Conservation (phyloP, 1,284 basidiomycete genomes). For the Sanghuangporus baumii region DNA sequence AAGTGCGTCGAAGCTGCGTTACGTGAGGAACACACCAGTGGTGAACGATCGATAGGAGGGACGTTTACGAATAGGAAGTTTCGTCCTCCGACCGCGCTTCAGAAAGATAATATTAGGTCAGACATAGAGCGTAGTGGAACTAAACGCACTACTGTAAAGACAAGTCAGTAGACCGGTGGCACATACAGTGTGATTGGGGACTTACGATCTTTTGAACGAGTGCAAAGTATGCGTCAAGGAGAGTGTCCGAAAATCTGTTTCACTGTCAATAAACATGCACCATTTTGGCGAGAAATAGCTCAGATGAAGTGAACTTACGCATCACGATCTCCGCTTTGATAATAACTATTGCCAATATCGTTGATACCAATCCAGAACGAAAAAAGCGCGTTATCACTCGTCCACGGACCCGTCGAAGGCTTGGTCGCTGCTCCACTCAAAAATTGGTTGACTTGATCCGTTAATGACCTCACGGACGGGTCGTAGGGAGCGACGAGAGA, state of each 20-base stretch:
- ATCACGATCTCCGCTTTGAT: slow-evolving; percentile 36
- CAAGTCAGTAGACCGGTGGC: neutral
- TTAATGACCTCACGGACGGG: slow-evolving; percentile 44
- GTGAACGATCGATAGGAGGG: slow-evolving; percentile 49
- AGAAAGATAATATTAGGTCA: slow-evolving; percentile 21
- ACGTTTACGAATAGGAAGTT: slow-evolving; percentile 60
- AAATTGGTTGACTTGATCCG: slow-evolving; percentile 53
- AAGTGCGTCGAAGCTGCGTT: neutral
- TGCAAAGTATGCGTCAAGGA: slow-evolving; percentile 48
- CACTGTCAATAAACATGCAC: neutral
- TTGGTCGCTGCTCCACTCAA: slow-evolving; percentile 36
- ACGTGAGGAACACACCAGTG: slow-evolving; percentile 34
- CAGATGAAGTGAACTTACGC: slow-evolving; percentile 34
- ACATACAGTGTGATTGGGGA: slow-evolving; percentile 8
- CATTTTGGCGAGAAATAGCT: neutral
- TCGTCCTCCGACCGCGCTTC: slow-evolving; percentile 41
- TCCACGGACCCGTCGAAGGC: slow-evolving; percentile 47
- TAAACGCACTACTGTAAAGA: slow-evolving; percentile 3
- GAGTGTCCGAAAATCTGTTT: slow-evolving; percentile 40
- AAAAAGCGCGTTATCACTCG: slow-evolving; percentile 45
- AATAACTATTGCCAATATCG: slow-evolving; percentile 53
- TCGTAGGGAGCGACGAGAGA: slow-evolving; percentile 32
- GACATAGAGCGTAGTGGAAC: slow-evolving; percentile 9
- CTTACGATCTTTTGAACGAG: slow-evolving; percentile 49
- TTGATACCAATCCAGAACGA: slow-evolving; percentile 60